Evolutionary conservation across 1,284 basidiomycete genomes (phyloP), one percentile per base, ranked within the genome.

Genomic region (Schizophyllum commune): DNA sequence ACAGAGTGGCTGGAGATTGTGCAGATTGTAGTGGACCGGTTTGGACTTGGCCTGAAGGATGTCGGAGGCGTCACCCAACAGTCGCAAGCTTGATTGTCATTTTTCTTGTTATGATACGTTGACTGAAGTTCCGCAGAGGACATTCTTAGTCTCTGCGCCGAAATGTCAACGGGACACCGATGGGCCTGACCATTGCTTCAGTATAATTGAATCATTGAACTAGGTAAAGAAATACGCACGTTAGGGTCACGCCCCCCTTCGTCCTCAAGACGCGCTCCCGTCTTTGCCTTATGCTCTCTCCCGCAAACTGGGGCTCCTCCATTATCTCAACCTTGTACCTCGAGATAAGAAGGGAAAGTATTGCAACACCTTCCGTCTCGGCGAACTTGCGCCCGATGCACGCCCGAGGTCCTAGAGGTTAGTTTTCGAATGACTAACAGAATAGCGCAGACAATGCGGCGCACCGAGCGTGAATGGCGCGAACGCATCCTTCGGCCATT

Each of bases 1-100:
- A 88, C 88, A 1, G 94, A 96, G 68, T 97, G 95, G 95, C 78
- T 72, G 58, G 89, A 93, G 61, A 88, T 94, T 51, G 87, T 91
- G 13, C 72, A 81, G 60, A 79, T 89, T 53, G 88, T 89, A 8
- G 86, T 86, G 4, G 79, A 86, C 58, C 70, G 64, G 52, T 86
- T 87, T 69, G 53, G 13, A 3, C 53, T 55, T 13, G 39, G 3
- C 39, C 9, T 47, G 39, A 47, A 47, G 39, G 13, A 47, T 3
- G 4, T 8, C 17, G 39, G 27, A 27, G 2, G 3, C 5, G 27
- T 27, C 27, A 27, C 27, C 27, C 5, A 3, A 27, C 27, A 27
- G 27, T 5, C 27, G 27, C 27, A 27, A 27, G 27, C 27, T 27
- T 27, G 27, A 27, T 27, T 27, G n/a, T n/a, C n/a, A n/a, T n/a